Base-by-base conservation (phyloP, 1,284 basidiomycete species). In the Sanghuangporus baumii region DNA sequence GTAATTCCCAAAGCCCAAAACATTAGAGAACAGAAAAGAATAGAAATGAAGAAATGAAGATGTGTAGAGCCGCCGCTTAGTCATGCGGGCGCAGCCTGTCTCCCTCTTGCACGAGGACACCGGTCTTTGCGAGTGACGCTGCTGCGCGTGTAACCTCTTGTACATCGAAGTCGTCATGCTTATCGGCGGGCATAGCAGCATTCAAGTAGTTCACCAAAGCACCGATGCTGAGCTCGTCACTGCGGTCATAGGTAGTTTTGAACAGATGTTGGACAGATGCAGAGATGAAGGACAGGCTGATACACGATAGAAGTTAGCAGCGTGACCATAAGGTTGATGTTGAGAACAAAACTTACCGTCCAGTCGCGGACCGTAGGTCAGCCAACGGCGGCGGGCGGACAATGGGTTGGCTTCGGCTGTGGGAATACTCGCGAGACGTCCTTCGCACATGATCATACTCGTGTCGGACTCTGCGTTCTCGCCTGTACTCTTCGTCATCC, bases 151-250 rank as follows among this genome's bases (percentile, higher is more conserved):
- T 64, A 41, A 90, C 86, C 73, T 90, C 88, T 2, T 78, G 78
- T 11, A 86, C 88, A 71, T 90, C 88, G 66, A 88, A 90, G 66
- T 91, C 88, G 74, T 89, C 88, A 70, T 89, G 83, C 72, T 89
- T 90, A 71, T 89, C 88, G 12, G 76, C 77, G 2, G 87, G 88
- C 76, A 89, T 81, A 7, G 86, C 86, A 2, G 87, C 83, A 68
- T 90, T 90, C 61, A 90, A 77, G 70, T 88, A 89, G 6, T 84
- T 80, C 50, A 90, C 75, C 18, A 90, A 75, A 14, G 84, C 74
- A 2, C 85, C 85, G 67, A 90, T 81, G 14, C 81, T 83, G 74
- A 90, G 76, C 63, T 88, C 85, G 54, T 61, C 60, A 14, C 48
- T 37, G 51, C 48, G 52, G n/a, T 59, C 62, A 36, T 63, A 63